These are phyloP conservation scores for Zygosaccharomyces gambellarensis DNA, from an alignment of 805 yeast species.

Conservation along the genomic window DNA sequence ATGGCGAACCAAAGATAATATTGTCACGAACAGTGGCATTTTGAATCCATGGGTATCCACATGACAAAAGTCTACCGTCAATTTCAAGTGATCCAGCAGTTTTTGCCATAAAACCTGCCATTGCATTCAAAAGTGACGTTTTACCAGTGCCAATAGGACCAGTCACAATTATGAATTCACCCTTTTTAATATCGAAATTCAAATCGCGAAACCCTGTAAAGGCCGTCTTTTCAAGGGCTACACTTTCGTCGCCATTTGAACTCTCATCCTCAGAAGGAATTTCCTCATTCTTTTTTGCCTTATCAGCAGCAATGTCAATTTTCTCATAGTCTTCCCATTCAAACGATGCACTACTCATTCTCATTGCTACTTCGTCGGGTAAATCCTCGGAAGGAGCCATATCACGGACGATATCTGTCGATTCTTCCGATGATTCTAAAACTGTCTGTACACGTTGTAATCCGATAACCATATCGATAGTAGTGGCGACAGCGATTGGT, in stretches of 20 bases:
- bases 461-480: conserved; percentile 63
- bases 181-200: conserved; percentile 49
- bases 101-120: conserved; percentile 66
- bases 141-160: conserved; percentile 85
- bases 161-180: conserved; percentile 55
- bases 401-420: conserved; percentile 18
- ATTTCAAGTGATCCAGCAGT: conserved; percentile 47
- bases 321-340: conserved; percentile 57
- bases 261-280: neutral
- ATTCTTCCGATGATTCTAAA: conserved; percentile 43
- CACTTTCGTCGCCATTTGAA: neutral
- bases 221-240: conserved; percentile 25
- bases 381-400: conserved; percentile 16
- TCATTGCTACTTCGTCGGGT: conserved; percentile 41
- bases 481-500: conserved; percentile 65
- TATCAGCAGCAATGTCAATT: conserved; percentile 19
- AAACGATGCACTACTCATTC: conserved; percentile 51
- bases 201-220: conserved; percentile 46
- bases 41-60: conserved; percentile 80
- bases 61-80: conserved; percentile 48
- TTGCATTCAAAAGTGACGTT: conserved; percentile 63
- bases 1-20: conserved; percentile 60
- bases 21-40: conserved; percentile 74
- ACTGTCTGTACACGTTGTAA: conserved; percentile 52
- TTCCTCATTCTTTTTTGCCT: neutral